Evolutionary conservation across 306 rosid genomes (phyloP).

Genomic region (Begonia loranthoides): DNA sequence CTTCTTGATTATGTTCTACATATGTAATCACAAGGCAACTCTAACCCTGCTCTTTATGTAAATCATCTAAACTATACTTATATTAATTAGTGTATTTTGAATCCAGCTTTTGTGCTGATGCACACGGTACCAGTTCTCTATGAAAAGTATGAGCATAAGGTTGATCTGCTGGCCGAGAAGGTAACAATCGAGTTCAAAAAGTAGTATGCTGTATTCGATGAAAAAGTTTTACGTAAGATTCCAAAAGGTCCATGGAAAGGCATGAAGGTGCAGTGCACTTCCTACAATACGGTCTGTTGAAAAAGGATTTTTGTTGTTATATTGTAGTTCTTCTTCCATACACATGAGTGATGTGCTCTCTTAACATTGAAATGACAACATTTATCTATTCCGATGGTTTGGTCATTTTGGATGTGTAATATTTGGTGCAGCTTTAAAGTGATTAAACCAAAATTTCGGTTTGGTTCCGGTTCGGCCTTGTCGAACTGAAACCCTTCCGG

Average conservation of each 20-base stretch:
- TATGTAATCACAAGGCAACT: slow-evolving; percentile 32
- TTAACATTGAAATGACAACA: not conserved
- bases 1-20: slow-evolving; percentile 85
- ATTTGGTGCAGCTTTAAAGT: not conserved
- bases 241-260: slow-evolving; percentile 55
- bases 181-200: slow-evolving; percentile 50
- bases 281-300: not conserved
- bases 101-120: slow-evolving; percentile 66
- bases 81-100: slow-evolving; percentile 5
- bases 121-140: slow-evolving; percentile 80
- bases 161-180: slow-evolving; percentile 75
- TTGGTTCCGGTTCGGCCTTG: too few species aligned
- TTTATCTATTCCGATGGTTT: not conserved
- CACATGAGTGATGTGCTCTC: not conserved
- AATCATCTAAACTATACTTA: not conserved
- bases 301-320: not conserved
- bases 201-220: slow-evolving; percentile 82
- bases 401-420: not conserved
- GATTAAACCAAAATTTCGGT: too few species aligned
- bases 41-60: not conserved
- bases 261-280: slow-evolving; percentile 23
- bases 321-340: not conserved
- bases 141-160: slow-evolving; percentile 68
- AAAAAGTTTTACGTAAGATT: slow-evolving; percentile 74
- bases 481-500: too few species aligned